Evolutionary conservation across 768 basidiomycete species (phyloP).

Genomic region (Floccularia luteovirens): DNA sequence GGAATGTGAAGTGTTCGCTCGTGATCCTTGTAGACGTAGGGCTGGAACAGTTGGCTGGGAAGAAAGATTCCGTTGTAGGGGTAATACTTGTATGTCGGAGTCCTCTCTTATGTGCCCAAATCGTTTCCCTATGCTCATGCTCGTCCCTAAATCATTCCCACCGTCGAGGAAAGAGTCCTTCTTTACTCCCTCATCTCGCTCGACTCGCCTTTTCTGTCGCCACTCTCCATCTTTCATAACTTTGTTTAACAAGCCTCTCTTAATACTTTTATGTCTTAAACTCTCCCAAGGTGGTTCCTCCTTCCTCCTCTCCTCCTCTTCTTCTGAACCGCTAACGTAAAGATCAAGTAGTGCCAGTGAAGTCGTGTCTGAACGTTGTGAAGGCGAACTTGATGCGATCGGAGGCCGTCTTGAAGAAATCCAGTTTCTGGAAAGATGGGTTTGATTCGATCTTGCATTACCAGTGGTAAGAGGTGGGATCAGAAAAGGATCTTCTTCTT

Average conservation of each 20-base stretch:
- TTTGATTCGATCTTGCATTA: not conserved
- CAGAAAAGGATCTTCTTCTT: not conserved
- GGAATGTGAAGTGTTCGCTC: too few species aligned
- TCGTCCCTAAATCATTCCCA: not conserved
- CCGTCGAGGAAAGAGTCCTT: not conserved
- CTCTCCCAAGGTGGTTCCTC: not conserved
- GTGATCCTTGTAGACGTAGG: too few species aligned
- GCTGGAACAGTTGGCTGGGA: too few species aligned
- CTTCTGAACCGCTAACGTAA: not conserved
- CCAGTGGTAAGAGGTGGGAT: not conserved
- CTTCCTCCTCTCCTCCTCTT: not conserved
- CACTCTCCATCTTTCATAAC: not conserved
- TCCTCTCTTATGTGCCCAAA: constrained; percentile 15
- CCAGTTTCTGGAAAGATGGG: not conserved
- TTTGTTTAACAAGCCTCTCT: not conserved
- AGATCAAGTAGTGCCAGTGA: not conserved
- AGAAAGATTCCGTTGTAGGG: too few species aligned
- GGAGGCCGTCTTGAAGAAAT: not conserved
- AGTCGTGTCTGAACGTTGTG: not conserved
- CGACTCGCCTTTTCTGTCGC: not conserved
- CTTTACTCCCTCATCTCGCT: not conserved
- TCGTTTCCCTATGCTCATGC: constrained; percentile 9
- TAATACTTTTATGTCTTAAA: not conserved
- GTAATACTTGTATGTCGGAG: constrained; percentile 18
- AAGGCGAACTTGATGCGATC: not conserved